These are phyloP conservation scores for Zopfia rhizophila DNA, from an alignment of 2,329 filamentous ascomycete genomes.

Conservation along the genomic window DNA sequence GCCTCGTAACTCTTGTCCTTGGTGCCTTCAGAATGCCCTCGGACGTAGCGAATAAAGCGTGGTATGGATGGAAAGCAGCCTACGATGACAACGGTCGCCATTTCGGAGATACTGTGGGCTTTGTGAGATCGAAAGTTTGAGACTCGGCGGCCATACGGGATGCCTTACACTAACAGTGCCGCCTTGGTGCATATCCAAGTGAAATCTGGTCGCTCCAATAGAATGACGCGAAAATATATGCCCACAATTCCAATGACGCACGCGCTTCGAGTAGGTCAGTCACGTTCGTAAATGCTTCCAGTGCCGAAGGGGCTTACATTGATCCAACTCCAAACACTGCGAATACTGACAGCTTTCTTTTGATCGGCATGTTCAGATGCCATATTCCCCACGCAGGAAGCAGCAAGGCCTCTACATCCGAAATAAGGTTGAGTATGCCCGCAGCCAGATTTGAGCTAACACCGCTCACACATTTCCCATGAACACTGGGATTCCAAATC, in stretches of 20 bases:
- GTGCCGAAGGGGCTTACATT: constrained; percentile 7
- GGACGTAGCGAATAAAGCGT: constrained; percentile 5
- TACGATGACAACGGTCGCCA: constrained; percentile 11
- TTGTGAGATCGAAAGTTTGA: too few species aligned
- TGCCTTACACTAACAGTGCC: constrained; percentile 12
- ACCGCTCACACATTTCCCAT: constrained; percentile 15
- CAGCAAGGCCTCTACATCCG: constrained; percentile 27
- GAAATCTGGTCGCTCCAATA: constrained; percentile 5
- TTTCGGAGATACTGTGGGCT: constrained; percentile 7
- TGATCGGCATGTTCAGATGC: constrained; percentile 17
- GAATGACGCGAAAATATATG: constrained; percentile 14
- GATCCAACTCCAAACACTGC: constrained; percentile 24
- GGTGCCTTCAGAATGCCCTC: background rate
- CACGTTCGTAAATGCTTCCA: background rate
- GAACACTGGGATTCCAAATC: constrained; percentile 12
- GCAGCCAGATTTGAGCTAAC: constrained; percentile 10
- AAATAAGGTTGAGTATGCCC: constrained; percentile 18
- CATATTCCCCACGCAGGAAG: constrained; percentile 25
- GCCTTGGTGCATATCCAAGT: constrained; percentile 16
- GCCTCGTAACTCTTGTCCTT: too few species aligned
- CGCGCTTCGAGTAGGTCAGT: constrained; percentile 1
- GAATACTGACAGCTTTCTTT: constrained; percentile 23
- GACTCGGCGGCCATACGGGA: too few species aligned
- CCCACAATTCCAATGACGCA: constrained; percentile 17
- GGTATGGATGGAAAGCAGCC: constrained; percentile 10